Evolutionary conservation across 1,139 yeast species (phyloP).

Genomic region (Geotrichum restrictum): DNA sequence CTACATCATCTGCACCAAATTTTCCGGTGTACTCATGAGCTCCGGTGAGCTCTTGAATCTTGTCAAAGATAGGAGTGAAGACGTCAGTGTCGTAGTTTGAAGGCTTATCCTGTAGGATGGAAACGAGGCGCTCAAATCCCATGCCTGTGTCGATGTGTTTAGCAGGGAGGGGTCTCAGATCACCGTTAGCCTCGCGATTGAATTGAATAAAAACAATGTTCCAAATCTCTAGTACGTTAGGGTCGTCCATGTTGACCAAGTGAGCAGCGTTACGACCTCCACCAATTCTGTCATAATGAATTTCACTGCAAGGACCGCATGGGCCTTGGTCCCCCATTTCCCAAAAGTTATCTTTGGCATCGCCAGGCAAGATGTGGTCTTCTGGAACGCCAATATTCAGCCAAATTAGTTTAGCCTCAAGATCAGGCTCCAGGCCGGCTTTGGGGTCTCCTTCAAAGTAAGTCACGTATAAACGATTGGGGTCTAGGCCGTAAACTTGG

Average conservation of each 20-base stretch:
- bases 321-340: constrained; percentile 99
- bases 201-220: constrained; percentile 93
- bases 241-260: constrained; percentile 93
- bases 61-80: constrained; percentile 77
- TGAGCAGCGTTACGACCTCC: constrained; percentile 82
- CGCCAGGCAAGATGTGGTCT: constrained; percentile 89
- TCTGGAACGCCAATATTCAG: constrained; percentile 79
- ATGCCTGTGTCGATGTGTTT: constrained; percentile 96
- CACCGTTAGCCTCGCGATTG: constrained; percentile 88
- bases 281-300: constrained; percentile 96
- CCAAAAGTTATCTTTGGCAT: constrained; percentile 92
- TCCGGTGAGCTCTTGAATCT: constrained; percentile 88
- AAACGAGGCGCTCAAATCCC: constrained; percentile 97
- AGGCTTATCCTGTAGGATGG: constrained; percentile 81
- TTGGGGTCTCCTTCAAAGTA: constrained; percentile 90
- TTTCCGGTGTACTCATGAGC: constrained; percentile 87
- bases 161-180: constrained; percentile 78
- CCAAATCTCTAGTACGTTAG: constrained; percentile 96
- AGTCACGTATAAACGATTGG: constrained; percentile 83
- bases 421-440: constrained; percentile 85
- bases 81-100: constrained; percentile 98
- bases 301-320: constrained; percentile 98
- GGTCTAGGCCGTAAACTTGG: constrained; percentile 69
- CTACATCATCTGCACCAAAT: constrained; percentile 86
- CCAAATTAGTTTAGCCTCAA: constrained; percentile 91